A percentile compares a stretch with the other conserved stretches of the same genome.
Conservation (phyloP, 352 stramenopile genomes). For the Phytopythium cucurbitacearum region DNA sequence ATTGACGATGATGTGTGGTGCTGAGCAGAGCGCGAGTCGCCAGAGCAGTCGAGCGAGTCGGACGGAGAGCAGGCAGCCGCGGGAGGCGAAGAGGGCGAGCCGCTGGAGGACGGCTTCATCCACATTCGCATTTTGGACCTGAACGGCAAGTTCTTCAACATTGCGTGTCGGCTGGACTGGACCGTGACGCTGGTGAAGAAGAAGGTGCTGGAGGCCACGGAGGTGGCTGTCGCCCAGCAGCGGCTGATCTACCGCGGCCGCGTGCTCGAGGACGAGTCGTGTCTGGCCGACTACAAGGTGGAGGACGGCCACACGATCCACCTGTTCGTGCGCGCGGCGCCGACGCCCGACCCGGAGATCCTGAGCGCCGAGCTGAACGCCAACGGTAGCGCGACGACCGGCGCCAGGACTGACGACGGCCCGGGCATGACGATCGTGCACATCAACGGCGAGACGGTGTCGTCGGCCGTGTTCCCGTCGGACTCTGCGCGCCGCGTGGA, state of each 20-base stretch:
- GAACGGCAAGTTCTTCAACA: conserved; percentile 83
- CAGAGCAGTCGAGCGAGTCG: conserved; percentile 4
- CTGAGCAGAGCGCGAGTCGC: conserved; percentile 1
- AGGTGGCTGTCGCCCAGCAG: conserved; percentile 69
- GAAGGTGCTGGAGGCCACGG: conserved; percentile 69
- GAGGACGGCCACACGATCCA: conserved; percentile 91
- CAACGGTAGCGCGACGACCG: conserved; percentile 13
- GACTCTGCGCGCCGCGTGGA: conserved; percentile 80
- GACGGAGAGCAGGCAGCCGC: conserved; percentile 5
- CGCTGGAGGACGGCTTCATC: conserved; percentile 33
- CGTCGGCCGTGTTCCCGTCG: conserved; percentile 80
- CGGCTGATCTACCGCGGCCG: conserved; percentile 90
- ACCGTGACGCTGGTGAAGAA: conserved; percentile 57
- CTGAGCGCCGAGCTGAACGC: conserved; percentile 31
- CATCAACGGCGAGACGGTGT: conserved; percentile 78
- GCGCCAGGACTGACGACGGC: conserved; percentile 35
- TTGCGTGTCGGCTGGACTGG: conserved; percentile 65
- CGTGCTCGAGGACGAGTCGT: conserved; percentile 78
- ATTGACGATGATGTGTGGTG: too few relatives aligned
- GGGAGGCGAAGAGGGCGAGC: conserved; percentile 7
- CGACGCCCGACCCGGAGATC: conserved; percentile 59
- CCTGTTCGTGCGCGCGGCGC: conserved; percentile 77
- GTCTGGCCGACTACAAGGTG: conserved; percentile 82
- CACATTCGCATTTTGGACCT: conserved; percentile 77
- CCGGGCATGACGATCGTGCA: conserved; percentile 58